Conservation (phyloP, 169 alveolate genomes). For the Plasmodium reichenowi region DNA sequence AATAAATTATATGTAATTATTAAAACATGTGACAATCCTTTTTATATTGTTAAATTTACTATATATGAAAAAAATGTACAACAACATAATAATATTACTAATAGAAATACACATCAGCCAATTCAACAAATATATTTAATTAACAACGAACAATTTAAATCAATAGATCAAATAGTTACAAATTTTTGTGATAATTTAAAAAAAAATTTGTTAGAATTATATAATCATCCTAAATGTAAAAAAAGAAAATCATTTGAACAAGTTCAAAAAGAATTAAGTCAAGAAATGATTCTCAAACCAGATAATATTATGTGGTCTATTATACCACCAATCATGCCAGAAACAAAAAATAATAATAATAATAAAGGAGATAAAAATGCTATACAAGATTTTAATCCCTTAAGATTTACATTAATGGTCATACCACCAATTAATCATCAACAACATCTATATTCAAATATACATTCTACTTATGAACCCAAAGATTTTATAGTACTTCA, state of each 20-base stretch:
- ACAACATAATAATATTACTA: constrained; percentile 80
- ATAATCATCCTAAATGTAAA: constrained; percentile 85
- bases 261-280: constrained; percentile 84
- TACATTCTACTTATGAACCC: constrained; percentile 40
- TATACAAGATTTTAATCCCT: constrained; percentile 76
- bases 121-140: constrained; percentile 77
- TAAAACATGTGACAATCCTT: constrained; percentile 86
- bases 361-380: constrained; percentile 50
- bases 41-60: constrained; percentile 82
- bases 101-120: constrained; percentile 32
- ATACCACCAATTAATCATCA: constrained; percentile 82
- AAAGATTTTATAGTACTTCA: constrained; percentile 80
- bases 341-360: constrained; percentile 38
- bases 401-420: constrained; percentile 85
- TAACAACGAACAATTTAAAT: constrained; percentile 73
- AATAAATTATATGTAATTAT: constrained; percentile 83
- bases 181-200: constrained; percentile 86
- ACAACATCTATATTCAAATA: constrained; percentile 27
- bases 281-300: constrained; percentile 84
- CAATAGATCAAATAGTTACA: constrained; percentile 85
- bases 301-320: constrained; percentile 87
- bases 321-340: constrained; percentile 81
- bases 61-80: constrained; percentile 82
- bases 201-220: constrained; percentile 85
- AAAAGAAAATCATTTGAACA: constrained; percentile 77